Conservation (phyloP, 768 basidiomycete genomes). For the Boletus reticuloceps region DNA sequence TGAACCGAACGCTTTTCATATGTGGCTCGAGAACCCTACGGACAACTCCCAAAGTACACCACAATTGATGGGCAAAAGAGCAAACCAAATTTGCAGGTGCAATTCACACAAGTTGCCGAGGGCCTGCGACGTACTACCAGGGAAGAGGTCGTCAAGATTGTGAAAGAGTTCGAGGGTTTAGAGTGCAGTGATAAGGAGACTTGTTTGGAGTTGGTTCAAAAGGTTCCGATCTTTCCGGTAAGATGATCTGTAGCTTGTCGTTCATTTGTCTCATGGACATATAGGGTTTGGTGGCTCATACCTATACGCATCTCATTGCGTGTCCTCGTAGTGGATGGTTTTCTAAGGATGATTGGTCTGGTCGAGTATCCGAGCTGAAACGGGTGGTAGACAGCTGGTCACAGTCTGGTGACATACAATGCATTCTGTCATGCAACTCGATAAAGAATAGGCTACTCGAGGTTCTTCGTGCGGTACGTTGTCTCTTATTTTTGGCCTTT, state of each 20-base stretch:
- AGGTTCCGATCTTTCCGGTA: conserved; percentile 26
- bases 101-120: conserved; percentile 3
- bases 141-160: conserved; percentile 15
- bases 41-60: conserved; percentile 12
- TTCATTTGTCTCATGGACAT: conserved; percentile 4
- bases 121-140: conserved; percentile 13
- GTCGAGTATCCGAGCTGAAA: conserved; percentile 5
- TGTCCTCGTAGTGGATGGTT: conserved; percentile 16
- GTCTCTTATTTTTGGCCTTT: background rate
- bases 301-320: conserved; percentile 23
- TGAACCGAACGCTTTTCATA: conserved; percentile 13
- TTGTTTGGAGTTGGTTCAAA: conserved; percentile 15
- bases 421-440: conserved; percentile 11
- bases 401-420: background rate
- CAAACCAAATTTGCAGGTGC: background rate
- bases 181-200: background rate
- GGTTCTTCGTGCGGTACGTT: conserved; percentile 18
- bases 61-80: conserved; percentile 15
- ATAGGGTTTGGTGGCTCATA: conserved; percentile 29
- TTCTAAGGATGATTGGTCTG: conserved; percentile 7
- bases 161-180: conserved; percentile 16
- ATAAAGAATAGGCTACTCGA: conserved; percentile 11
- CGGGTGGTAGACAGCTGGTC: conserved; percentile 7
- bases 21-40: conserved; percentile 7
- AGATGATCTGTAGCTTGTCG: background rate